Evolutionary conservation across 257 asterid genomes (phyloP), one percentile per base, ranked within the genome.

Genomic region (Gentiana macrophylla): DNA sequence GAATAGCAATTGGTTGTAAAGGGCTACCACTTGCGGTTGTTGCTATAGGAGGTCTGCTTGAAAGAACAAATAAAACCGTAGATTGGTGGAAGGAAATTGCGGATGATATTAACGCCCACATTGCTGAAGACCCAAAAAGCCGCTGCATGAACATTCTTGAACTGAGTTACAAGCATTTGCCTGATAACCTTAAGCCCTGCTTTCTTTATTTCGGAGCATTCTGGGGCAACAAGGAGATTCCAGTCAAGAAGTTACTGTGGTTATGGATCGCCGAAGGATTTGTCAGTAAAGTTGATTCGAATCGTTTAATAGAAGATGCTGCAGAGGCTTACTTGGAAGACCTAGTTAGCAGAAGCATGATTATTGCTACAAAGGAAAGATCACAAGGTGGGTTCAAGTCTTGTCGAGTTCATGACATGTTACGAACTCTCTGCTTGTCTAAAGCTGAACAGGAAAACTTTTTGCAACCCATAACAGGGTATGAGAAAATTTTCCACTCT

Each of bases 11-110:
- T 37, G 51, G 6, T n/a, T 61, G 65, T 38, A 37, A 50, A 38
- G 57, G 57, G 32, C 8, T 56, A 56, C 61, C 61, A 1, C 49
- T 56, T 38, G 61, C 32, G 15, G 37, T 56, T 38, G 6, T 35
- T 2, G 6, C 37, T 24, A 5, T 49, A 32, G 63, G 48, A 34
- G 63, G 48, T 4, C 47, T 49, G 33, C 63, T 59, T 37, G 45
- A 15, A 6, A 36, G 4, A 59, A 24, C 24, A 50, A 10, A n/a
- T 8, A 50, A 10, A 10, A 12, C 4, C 2, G 3, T 13, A 12
- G 33, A 50, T 15, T 7, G 1, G 32, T 50, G 55, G 55, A 50
- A 50, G 55, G 34, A 50, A 15, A 50, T 50, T 50, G 55, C 32
- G 1, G 9, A 24, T n/a, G 33, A 50, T 15, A 7, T 32, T 4